Evolutionary conservation across 257 asterid genomes (phyloP).

Genomic region (Fraxinus pennsylvanica): DNA sequence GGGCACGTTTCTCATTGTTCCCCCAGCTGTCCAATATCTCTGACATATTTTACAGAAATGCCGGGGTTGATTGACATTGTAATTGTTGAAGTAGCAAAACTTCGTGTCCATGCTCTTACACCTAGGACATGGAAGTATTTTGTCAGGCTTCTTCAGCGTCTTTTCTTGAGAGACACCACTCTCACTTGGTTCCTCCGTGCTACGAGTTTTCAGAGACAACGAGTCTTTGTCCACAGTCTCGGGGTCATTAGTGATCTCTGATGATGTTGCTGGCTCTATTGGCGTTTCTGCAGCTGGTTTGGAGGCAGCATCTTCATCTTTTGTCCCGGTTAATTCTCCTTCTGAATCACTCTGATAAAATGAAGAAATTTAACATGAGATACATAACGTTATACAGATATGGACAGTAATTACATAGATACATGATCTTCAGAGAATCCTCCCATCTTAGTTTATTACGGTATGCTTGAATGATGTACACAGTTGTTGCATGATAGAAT

Average conservation of each 20-base stretch:
- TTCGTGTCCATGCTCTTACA: conserved; percentile 87
- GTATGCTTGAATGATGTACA: neutral
- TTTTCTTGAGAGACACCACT: conserved; percentile 39
- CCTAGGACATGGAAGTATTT: conserved; percentile 76
- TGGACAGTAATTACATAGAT: neutral
- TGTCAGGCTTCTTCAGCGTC: conserved; percentile 66
- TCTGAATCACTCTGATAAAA: conserved; percentile 43
- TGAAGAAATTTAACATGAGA: conserved; percentile 10
- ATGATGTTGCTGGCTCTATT: conserved; percentile 36
- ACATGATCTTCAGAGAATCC: too few relatives aligned
- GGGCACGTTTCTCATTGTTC: conserved; percentile 79
- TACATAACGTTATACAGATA: neutral
- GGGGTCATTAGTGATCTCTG: conserved; percentile 39
- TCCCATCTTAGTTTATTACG: too few relatives aligned
- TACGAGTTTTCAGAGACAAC: conserved; percentile 22
- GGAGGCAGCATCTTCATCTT: conserved; percentile 26
- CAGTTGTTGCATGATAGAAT: neutral
- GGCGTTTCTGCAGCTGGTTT: conserved; percentile 30
- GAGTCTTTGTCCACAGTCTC: conserved; percentile 32
- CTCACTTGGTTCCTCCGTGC: conserved; percentile 37
- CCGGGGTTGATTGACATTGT: conserved; percentile 84
- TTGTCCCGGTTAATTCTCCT: conserved; percentile 28
- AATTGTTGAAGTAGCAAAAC: conserved; percentile 89
- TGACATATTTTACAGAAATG: conserved; percentile 85
- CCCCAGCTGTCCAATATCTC: conserved; percentile 92